Base-by-base conservation (phyloP, 2,329 filamentous ascomycete species). In the Pseudonectria foliicola region DNA sequence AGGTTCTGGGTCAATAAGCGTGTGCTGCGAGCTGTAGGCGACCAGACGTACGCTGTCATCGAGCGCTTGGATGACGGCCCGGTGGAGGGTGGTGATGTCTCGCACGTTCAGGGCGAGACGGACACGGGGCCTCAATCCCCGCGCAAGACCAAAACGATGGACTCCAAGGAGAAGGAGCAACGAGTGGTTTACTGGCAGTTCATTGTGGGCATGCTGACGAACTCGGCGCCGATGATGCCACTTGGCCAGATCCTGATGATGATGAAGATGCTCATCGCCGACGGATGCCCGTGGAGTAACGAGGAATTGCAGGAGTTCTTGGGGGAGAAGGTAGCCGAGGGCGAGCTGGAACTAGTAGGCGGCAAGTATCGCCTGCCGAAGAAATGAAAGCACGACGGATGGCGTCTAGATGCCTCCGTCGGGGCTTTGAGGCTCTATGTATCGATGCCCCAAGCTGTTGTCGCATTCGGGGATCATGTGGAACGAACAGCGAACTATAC, bases 201-300 rank as follows among this genome's bases (percentile, higher is more conserved):
- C 57, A 88, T 98, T 39, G 70, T 88, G 37, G 87, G 86, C 33
- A 96, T 98, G 92, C 66, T 98, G 61, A 95, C 87, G 42, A 95
- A 95, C 59, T 83, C 87, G 49, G 82, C 82, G 13, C 77, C 73
- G 13, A 63, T 82, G 18, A 92, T 95, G 85, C 81, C 85, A 33
- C 66, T 89, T 39, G 71, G 71, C 36, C 77, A 88, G 56, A 93
- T 98, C 45, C 73, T 80, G 7, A 94, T 89, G 82, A 95, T 96
- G 86, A 73, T 98, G 71, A 87, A 86, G 62, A 90, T 96, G 73
- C 74, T 90, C 39, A 79, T 95, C 34, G 77, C 85, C 0, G 87
- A 87, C 10, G 89, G 88, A 2, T 95, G 95, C 55, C 77, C 85
- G 1, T 95, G 87, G 73, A 86, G 82, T 42, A 85, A 85, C 52